phyloP scores from a whole-genome alignment of 2,329 filamentous ascomycete species.

The Aspergillus pseudonomiae region DNA sequence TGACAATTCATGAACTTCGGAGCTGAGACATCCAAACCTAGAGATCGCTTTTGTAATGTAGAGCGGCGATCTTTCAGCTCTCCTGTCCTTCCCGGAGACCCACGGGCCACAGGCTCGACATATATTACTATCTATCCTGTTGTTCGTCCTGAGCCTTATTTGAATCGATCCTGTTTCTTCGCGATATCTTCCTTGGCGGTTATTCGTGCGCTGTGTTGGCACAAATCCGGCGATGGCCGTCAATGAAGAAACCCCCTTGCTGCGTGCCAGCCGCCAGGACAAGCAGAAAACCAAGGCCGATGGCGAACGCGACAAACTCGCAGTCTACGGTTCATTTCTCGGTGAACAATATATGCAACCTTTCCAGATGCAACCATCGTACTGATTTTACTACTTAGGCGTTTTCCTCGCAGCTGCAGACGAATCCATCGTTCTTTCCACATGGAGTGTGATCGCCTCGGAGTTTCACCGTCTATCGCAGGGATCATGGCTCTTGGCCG shows the following conservation, averaged over 20 bases:
- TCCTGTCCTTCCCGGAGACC: not conserved
- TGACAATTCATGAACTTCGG: not conserved
- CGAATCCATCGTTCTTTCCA: constrained; percentile 64
- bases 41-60: not conserved
- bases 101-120: not conserved
- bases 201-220: not conserved
- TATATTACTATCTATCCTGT: not conserved
- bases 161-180: not conserved
- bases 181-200: not conserved
- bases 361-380: no score
- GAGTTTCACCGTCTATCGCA: constrained; percentile 47
- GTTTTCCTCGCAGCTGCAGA: constrained; percentile 67
- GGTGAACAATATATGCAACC: not conserved
- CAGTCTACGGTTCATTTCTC: not conserved
- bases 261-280: not conserved
- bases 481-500: constrained; percentile 49
- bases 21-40: not conserved
- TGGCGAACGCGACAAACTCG: not conserved
- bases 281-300: not conserved
- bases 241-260: not conserved
- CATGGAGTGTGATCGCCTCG: constrained; percentile 57
- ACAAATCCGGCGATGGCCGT: not conserved
- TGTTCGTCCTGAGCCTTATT: not conserved
- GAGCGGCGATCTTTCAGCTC: not conserved
- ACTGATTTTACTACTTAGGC: constrained; percentile 34